Evolutionary conservation across 2,329 filamentous ascomycete species (phyloP).

Genomic region (Trichoderma koningiopsis): DNA sequence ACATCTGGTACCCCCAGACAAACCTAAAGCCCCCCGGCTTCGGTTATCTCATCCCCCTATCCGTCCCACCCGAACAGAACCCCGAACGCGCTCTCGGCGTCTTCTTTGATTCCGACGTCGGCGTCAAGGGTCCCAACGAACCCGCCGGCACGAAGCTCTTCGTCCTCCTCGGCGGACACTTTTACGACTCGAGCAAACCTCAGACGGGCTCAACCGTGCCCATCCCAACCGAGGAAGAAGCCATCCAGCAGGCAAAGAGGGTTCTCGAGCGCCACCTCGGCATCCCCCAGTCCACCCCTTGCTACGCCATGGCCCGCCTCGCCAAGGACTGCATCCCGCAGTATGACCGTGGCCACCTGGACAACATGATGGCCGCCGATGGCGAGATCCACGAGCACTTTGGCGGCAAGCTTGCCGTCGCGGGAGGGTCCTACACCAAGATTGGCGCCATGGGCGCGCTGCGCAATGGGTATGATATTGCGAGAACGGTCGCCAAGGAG

Average conservation of each 20-base stretch:
- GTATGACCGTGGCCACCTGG: slow-evolving; percentile 76
- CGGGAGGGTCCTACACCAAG: slow-evolving; percentile 55
- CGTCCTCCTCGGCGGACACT: slow-evolving; percentile 92
- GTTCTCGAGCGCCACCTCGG: slow-evolving; percentile 74
- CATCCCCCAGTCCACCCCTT: slow-evolving; percentile 62
- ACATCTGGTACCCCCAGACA: slow-evolving; percentile 75
- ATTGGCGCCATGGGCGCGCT: slow-evolving; percentile 56
- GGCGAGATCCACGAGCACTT: slow-evolving; percentile 58
- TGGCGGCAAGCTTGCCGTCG: slow-evolving; percentile 65
- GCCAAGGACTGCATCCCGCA: slow-evolving; percentile 82
- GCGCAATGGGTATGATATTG: slow-evolving; percentile 46
- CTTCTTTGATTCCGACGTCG: slow-evolving; percentile 78
- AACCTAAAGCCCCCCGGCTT: slow-evolving; percentile 71
- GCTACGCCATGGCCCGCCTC: slow-evolving; percentile 60
- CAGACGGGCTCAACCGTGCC: slow-evolving; percentile 27
- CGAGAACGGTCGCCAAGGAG: slow-evolving; percentile 29
- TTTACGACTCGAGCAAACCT: slow-evolving; percentile 63
- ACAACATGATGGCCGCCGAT: slow-evolving; percentile 60
- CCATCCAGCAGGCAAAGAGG: slow-evolving; percentile 66
- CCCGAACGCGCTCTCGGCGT: slow-evolving; percentile 85
- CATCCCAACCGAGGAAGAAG: slow-evolving; percentile 64
- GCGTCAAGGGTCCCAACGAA: slow-evolving; percentile 53
- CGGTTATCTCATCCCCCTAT: slow-evolving; percentile 86
- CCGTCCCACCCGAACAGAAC: slow-evolving; percentile 70
- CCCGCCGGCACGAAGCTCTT: slow-evolving; percentile 79